Conservation (phyloP, 1,139 yeast species). For the Kodamaea arcana region DNA sequence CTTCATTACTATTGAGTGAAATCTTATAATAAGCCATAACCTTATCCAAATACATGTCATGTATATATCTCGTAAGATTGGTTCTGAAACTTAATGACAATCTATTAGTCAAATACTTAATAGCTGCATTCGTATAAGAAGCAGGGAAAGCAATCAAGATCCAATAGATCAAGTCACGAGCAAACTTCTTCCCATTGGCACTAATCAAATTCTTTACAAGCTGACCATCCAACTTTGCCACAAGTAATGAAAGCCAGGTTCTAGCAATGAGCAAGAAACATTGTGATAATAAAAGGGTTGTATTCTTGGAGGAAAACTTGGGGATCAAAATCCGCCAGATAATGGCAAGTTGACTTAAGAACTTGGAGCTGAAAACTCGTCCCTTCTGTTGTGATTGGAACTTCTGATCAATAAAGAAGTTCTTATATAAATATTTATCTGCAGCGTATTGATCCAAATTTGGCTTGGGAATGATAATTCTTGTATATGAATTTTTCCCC, state of each 20-base stretch:
- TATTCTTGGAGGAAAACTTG: constrained; percentile 60
- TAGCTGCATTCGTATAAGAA: constrained; percentile 87
- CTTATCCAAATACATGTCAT: constrained; percentile 82
- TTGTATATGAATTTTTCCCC: constrained; percentile 36
- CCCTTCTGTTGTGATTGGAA: constrained; percentile 26
- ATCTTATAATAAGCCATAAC: constrained; percentile 80
- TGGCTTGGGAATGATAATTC: constrained; percentile 58
- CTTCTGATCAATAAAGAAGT: constrained; percentile 40
- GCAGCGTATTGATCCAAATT: constrained; percentile 62
- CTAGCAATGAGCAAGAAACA: constrained; percentile 72
- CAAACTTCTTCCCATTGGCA: constrained; percentile 71
- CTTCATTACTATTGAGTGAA: constrained; percentile 41
- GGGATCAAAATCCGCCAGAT: constrained; percentile 85
- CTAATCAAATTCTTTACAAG: constrained; percentile 86
- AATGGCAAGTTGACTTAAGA: constrained; percentile 68
- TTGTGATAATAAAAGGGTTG: constrained; percentile 64
- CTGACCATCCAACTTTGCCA: constrained; percentile 89
- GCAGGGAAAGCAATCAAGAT: constrained; percentile 89
- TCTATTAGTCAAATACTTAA: constrained; percentile 73
- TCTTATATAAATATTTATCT: constrained; percentile 60
- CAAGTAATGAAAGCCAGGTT: constrained; percentile 82
- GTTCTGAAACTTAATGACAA: constrained; percentile 83
- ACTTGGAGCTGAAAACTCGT: constrained; percentile 56
- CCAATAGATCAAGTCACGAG: constrained; percentile 82
- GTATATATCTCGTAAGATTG: constrained; percentile 78